Evolutionary conservation across 306 rosid species (phyloP).

Genomic region (Abrus pulchellus): DNA sequence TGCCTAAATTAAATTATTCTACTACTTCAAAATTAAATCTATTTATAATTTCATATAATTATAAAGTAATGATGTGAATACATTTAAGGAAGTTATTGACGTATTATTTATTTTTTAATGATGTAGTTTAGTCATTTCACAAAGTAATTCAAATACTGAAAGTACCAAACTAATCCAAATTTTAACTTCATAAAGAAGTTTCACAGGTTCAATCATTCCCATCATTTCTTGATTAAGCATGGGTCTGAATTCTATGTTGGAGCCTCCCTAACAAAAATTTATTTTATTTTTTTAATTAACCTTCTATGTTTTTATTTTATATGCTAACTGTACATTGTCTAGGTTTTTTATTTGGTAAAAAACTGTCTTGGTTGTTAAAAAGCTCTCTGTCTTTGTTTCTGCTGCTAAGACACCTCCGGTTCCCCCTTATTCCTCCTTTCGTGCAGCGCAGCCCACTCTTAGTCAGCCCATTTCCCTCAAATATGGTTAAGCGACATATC

Average conservation of each 20-base stretch:
- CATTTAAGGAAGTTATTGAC: constrained; percentile 26
- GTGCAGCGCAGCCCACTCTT: neutral
- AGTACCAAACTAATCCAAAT: constrained; percentile 20
- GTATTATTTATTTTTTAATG: constrained; percentile 25
- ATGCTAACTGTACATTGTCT: constrained; percentile 6
- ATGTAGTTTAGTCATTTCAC: constrained; percentile 21
- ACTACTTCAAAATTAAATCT: constrained; percentile 15
- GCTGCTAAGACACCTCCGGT: neutral
- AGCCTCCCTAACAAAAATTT: neutral
- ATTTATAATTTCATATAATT: constrained; percentile 4
- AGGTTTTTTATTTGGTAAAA: neutral
- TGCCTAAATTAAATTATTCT: constrained; percentile 8
- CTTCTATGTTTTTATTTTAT: neutral
- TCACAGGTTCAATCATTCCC: neutral
- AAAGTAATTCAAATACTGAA: constrained; percentile 29
- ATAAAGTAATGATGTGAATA: constrained; percentile 18
- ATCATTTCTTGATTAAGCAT: neutral
- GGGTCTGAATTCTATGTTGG: neutral
- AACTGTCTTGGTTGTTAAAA: constrained; percentile 8
- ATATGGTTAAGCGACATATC: neutral
- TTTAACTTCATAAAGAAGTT: neutral
- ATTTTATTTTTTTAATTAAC: neutral
- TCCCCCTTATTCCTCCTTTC: neutral
- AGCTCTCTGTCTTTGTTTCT: neutral
- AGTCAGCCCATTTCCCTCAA: neutral